Conservation (phyloP, 306 rosid species). For the Coriaria nepalensis region DNA sequence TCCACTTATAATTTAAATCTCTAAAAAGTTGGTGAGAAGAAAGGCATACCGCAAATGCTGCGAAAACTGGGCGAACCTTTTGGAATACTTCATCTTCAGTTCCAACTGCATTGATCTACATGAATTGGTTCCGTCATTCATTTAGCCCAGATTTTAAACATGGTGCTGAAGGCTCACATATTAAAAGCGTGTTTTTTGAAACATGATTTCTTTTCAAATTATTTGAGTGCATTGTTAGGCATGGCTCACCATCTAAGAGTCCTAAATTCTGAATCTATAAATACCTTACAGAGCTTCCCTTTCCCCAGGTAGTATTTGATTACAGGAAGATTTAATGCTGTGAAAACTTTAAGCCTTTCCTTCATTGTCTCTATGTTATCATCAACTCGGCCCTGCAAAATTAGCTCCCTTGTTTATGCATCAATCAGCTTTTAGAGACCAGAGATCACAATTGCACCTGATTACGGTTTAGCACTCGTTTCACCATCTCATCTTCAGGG, state of each 20-base stretch:
- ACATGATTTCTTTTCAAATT: too few species aligned
- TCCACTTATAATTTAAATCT: not conserved
- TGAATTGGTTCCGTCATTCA: not conserved
- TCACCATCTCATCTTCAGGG: constrained; percentile 91
- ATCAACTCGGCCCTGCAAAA: constrained; percentile 85
- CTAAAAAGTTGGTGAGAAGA: not conserved
- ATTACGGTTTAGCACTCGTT: constrained; percentile 81
- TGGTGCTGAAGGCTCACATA: constrained; percentile 4
- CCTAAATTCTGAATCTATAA: constrained; percentile 2
- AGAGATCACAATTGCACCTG: constrained; percentile 38
- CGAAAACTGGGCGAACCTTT: constrained; percentile 63
- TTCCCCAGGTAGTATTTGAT: constrained; percentile 52
- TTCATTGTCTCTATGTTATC: constrained; percentile 80
- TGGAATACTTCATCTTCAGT: constrained; percentile 74
- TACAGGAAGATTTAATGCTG: constrained; percentile 65
- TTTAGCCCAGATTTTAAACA: constrained; percentile 3
- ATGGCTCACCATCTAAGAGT: too few species aligned
- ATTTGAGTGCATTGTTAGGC: too few species aligned
- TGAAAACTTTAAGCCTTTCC: constrained; percentile 72
- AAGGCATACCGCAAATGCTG: constrained; percentile 36
- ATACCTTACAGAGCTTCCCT: constrained; percentile 75
- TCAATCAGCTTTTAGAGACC: constrained; percentile 16
- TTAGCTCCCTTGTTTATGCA: too few species aligned
- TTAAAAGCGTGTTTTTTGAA: not conserved
- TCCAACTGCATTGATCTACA: constrained; percentile 86